Conservation (phyloP, 1,139 yeast species). For the Hyphopichia pseudoburtonii region DNA sequence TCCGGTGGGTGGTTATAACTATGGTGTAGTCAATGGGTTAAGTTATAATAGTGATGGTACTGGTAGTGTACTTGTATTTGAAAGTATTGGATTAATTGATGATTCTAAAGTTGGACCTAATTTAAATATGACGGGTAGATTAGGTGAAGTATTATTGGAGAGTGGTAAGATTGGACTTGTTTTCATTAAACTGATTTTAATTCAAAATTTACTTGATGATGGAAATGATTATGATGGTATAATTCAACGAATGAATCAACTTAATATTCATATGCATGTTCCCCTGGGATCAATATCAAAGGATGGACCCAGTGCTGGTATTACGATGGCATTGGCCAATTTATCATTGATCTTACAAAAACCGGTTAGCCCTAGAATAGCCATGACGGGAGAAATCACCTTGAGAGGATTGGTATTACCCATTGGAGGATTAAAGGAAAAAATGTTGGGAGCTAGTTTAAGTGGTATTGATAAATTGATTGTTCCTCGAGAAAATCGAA, state of each 20-base stretch:
- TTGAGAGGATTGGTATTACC: slow-evolving; percentile 83
- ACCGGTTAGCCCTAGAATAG: slow-evolving; percentile 67
- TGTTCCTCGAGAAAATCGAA: slow-evolving; percentile 68
- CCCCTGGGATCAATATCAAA: slow-evolving; percentile 88
- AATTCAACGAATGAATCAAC: slow-evolving; percentile 46
- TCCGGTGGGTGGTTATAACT: slow-evolving; percentile 34
- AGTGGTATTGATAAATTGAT: slow-evolving; percentile 61
- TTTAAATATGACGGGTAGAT: slow-evolving; percentile 75
- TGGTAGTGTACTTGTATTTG: slow-evolving; percentile 81
- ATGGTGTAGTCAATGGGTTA: slow-evolving; percentile 87
- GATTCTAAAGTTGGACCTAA: slow-evolving; percentile 41
- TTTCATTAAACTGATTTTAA: slow-evolving; percentile 63
- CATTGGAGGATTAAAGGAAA: slow-evolving; percentile 88
- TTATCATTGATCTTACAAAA: slow-evolving; percentile 67
- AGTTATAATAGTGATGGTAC: slow-evolving; percentile 88
- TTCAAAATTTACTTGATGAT: slow-evolving; percentile 32
- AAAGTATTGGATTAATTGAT: slow-evolving; percentile 60
- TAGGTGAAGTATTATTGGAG: slow-evolving; percentile 82
- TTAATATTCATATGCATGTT: slow-evolving; percentile 79
- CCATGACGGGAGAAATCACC: slow-evolving; percentile 95
- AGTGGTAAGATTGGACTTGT: slow-evolving; percentile 79
- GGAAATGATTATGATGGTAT: slow-evolving; percentile 18
- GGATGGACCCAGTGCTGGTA: slow-evolving; percentile 95
- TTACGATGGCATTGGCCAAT: slow-evolving; percentile 82
- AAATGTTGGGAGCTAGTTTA: slow-evolving; percentile 80